Percentiles rank a stretch among this genome's conserved stretches.
Evolutionary conservation across 495 filamentous ascomycete genomes (phyloP).

Genomic region (Aspergillus leporis): DNA sequence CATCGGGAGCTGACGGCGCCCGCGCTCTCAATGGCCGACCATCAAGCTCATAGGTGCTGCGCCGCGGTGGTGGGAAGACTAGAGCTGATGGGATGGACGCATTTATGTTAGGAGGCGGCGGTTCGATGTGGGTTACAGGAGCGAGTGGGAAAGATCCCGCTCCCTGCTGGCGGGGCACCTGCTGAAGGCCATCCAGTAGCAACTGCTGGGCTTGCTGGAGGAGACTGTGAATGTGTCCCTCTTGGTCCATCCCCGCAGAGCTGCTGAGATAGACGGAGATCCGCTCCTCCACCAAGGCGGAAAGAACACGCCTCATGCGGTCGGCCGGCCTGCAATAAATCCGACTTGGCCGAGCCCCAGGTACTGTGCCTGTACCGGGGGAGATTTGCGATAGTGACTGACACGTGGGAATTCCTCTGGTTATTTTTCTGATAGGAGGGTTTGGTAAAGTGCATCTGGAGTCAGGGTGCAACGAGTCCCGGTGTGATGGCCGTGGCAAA

Average conservation of each 20-base stretch:
- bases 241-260: not conserved
- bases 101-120: no score
- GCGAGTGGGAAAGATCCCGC: not conserved
- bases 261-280: constrained; percentile 5
- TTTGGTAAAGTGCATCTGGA: no score
- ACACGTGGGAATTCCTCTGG: no score
- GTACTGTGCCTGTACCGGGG: no score
- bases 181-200: constrained; percentile 1
- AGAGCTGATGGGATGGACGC: not conserved
- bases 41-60: constrained; percentile 8
- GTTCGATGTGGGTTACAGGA: not conserved
- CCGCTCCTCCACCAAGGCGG: constrained; percentile 9
- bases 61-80: not conserved
- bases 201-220: not conserved
- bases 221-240: not conserved
- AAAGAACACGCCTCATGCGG: constrained; percentile 10
- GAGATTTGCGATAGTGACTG: no score
- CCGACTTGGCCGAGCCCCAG: not conserved
- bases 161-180: not conserved
- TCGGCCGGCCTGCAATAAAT: not conserved
- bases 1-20: not conserved
- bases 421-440: no score
- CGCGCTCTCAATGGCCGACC: not conserved
- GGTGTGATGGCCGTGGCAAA: no score
- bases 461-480: no score